phyloP scores from a whole-genome alignment of 1,284 basidiomycete species.

The Puccinia brachypodii region DNA sequence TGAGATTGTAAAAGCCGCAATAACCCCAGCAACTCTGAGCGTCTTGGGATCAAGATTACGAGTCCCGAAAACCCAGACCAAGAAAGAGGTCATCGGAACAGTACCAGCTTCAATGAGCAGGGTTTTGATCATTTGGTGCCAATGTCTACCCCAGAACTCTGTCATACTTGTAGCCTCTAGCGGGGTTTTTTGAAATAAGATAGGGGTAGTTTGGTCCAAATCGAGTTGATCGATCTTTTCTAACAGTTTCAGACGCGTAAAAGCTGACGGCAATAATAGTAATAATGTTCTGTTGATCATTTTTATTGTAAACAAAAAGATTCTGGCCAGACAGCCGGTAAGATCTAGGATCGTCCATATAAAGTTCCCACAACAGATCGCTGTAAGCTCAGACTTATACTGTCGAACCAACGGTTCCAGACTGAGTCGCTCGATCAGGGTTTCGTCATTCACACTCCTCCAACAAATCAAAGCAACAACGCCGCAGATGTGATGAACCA shows the following conservation, averaged over 20 bases:
- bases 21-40: not conserved
- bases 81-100: not conserved
- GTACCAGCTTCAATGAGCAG: constrained; percentile 22
- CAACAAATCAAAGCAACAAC: not conserved
- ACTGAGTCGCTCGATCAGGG: not conserved
- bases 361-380: not conserved
- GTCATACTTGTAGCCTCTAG: constrained; percentile 11
- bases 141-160: constrained; percentile 27
- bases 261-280: not conserved
- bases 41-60: not conserved
- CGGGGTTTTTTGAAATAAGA: not conserved
- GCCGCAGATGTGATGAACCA: not conserved
- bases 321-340: not conserved
- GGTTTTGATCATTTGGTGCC: constrained; percentile 10
- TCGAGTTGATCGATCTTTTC: not conserved
- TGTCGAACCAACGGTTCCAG: not conserved
- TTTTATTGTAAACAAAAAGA: not conserved
- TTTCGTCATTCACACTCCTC: not conserved
- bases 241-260: not conserved
- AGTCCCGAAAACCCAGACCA: not conserved
- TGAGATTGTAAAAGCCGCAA: constrained; percentile 31
- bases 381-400: not conserved
- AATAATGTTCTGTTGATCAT: not conserved
- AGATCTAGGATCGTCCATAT: not conserved
- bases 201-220: not conserved